These are phyloP conservation scores for Aspergillus unguis DNA, from an alignment of 2,329 filamentous ascomycete genomes.

Conservation along the genomic window DNA sequence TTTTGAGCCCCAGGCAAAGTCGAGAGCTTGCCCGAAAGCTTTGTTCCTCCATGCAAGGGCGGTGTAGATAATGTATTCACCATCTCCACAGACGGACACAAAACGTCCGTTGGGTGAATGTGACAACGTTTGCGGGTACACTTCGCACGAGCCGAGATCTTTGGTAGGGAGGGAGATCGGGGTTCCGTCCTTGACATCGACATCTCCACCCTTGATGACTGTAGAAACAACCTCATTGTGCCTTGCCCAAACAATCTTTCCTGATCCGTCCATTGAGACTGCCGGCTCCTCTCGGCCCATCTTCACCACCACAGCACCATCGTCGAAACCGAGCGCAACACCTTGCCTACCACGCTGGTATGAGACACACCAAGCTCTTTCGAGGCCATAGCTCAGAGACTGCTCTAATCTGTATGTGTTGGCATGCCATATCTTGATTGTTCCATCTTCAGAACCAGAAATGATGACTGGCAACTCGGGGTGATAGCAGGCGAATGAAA, in stretches of 20 bases:
- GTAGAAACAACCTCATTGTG: constrained; percentile 94
- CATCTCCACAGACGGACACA: constrained; percentile 87
- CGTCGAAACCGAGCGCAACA: constrained; percentile 93
- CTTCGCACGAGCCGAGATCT: constrained; percentile 91
- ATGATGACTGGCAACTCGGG: constrained; percentile 96
- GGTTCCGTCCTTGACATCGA: constrained; percentile 79
- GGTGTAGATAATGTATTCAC: constrained; percentile 98
- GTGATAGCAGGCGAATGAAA: constrained; percentile 97
- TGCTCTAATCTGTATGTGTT: constrained; percentile 97
- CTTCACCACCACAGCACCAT: constrained; percentile 96
- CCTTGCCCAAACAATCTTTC: constrained; percentile 93
- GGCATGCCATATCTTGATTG: constrained; percentile 97
- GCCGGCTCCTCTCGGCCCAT: constrained; percentile 96
- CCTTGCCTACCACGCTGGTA: constrained; percentile 94
- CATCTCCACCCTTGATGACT: constrained; percentile 89
- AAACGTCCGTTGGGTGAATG: constrained; percentile 96
- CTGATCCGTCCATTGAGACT: constrained; percentile 93
- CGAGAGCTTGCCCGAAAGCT: constrained; percentile 88
- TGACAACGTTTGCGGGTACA: constrained; percentile 89
- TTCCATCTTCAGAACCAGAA: constrained; percentile 95
- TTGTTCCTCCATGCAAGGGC: constrained; percentile 96
- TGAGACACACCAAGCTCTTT: constrained; percentile 95
- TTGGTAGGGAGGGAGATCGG: constrained; percentile 85
- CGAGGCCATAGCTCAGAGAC: constrained; percentile 90
- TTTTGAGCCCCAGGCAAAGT: constrained; percentile 96